These are phyloP conservation scores for Pinus tabuliformis DNA, from an alignment of 75 land plant species.

Conservation along the genomic window DNA sequence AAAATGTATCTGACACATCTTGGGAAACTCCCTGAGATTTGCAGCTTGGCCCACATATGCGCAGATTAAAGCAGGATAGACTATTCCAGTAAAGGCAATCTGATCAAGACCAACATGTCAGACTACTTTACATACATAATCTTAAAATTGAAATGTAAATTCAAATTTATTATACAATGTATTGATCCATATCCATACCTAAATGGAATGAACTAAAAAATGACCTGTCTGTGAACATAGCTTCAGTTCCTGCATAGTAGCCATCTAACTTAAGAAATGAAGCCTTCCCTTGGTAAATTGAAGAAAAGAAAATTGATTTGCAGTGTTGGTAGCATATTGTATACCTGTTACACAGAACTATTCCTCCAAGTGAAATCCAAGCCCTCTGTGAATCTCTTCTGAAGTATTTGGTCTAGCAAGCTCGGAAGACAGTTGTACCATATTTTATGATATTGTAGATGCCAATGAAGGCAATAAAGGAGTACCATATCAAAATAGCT, in stretches of 20 bases:
- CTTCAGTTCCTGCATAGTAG: conserved; percentile 56
- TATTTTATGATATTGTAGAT: conserved; percentile 31
- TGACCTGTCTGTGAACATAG: conserved; percentile 87
- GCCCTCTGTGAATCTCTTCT: conserved; percentile 14
- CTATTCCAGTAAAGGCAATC: conserved; percentile 55
- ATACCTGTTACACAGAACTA: conserved; percentile 46
- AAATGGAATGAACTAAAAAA: conserved; percentile 52
- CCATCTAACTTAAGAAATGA: too few relatives aligned
- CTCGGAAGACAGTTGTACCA: conserved; percentile 29
- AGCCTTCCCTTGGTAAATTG: too few relatives aligned
- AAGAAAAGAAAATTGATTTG: too few relatives aligned
- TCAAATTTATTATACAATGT: not conserved
- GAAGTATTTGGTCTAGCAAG: conserved; percentile 47
- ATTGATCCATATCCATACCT: conserved; percentile 17
- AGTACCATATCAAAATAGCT: conserved; percentile 36
- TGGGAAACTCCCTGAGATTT: conserved; percentile 42
- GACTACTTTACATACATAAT: not conserved
- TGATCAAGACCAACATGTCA: not conserved
- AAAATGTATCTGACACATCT: conserved; percentile 48
- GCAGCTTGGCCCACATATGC: conserved; percentile 87
- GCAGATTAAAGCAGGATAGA: conserved; percentile 45
- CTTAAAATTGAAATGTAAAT: not conserved
- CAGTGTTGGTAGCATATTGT: not conserved
- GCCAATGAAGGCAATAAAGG: conserved; percentile 29
- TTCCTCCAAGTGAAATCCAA: conserved; percentile 58